Base-by-base conservation (phyloP, 345 rosid species). In the Dipteronia dyeriana region DNA sequence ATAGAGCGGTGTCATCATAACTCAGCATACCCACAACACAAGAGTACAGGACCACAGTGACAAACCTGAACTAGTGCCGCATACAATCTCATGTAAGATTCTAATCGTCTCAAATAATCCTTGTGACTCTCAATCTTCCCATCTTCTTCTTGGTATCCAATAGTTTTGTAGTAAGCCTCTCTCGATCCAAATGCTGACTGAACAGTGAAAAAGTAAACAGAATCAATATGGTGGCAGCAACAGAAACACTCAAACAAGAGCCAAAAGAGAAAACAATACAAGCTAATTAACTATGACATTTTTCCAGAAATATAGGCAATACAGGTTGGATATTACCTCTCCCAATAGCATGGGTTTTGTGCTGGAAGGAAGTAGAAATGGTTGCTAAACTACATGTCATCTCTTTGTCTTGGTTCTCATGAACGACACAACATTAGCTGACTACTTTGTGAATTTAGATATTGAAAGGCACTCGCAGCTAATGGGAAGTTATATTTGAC, bases 51-150 rank as follows among this genome's bases (percentile, higher is more conserved):
- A 41, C 60, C 26, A 65, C 63, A 16, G 76, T 29, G 60, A 61
- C 83, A 79, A 71, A 96, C 98, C 99, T 96, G 98, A 79, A 92
- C 92, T 6, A 96, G 86, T 75, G 99, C 95, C 25, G 94, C 99
- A 76, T 96, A 96, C 53, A 92, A 85, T 85, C 76, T 89, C 93
- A 94, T 90, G 85, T 86, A 90, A 68, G 91, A 90, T 80, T 84
- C 87, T 72, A 91, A 61, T 62, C 95, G 88, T 79, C 80, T 81
- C 82, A 89, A 66, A 79, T 83, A 89, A 76, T 88, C 86, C 7
- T 69, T 23, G 4, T 64, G 76, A 38, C 79, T 82, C 79, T 90
- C 93, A 26, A 88, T 34, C 79, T 87, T 84, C 29, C 94, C 94
- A 65, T 81, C 81, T 2, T 79, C 80, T 82, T 88, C 89, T 75